phyloP scores from a whole-genome alignment of 139 green algal genomes.

The Diplosphaera chodatii region DNA sequence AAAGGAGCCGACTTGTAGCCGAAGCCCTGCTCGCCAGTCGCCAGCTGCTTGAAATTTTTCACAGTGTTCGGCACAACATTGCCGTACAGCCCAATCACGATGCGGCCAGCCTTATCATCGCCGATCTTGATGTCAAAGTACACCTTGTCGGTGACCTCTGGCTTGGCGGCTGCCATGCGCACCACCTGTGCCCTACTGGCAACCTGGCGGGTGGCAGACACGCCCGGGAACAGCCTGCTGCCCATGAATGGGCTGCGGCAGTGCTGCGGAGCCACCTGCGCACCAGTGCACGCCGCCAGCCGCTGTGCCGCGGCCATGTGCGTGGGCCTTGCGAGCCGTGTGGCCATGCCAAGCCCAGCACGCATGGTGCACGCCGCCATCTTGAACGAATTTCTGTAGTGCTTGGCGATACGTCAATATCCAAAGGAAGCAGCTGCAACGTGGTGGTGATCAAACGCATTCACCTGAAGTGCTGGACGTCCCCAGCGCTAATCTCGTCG shows the following conservation, averaged over 20 bases:
- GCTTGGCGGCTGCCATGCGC: not conserved
- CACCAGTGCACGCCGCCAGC: not conserved
- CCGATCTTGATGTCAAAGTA: slow-evolving; percentile 85
- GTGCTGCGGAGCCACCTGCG: not conserved
- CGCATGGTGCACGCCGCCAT: not conserved
- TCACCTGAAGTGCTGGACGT: no score
- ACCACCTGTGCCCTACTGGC: not conserved
- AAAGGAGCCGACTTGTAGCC: slow-evolving; percentile 29
- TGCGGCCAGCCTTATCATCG: slow-evolving; percentile 56
- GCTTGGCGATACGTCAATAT: not conserved
- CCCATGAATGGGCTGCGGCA: not conserved
- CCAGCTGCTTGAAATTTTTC: slow-evolving; percentile 73
- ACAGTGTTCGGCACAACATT: slow-evolving; percentile 70
- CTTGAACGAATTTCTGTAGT: no score
- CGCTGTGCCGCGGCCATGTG: not conserved
- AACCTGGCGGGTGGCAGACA: not conserved
- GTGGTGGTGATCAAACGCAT: no score
- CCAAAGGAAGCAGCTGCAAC: no score
- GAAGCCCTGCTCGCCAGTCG: slow-evolving; percentile 42
- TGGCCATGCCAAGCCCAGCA: not conserved
- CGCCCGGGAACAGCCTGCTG: not conserved
- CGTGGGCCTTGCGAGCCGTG: not conserved
- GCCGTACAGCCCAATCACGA: slow-evolving; percentile 79
- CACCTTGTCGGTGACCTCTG: slow-evolving; percentile 46
- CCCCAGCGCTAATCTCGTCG: no score